Conservation (phyloP, 768 basidiomycete species). For the Naganishia kalamii region DNA sequence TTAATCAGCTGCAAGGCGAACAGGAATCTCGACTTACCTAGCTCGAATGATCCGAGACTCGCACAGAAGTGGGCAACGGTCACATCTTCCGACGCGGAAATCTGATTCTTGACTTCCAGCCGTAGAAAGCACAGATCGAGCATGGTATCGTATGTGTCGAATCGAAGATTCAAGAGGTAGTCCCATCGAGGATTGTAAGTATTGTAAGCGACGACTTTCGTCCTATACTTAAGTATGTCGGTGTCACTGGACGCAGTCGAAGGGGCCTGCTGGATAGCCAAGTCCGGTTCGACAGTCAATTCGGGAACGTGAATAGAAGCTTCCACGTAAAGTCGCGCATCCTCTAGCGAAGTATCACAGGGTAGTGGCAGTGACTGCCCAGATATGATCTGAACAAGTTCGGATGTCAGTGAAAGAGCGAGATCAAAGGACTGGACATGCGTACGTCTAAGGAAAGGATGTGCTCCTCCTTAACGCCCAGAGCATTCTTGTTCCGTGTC, state of each 20-base stretch:
- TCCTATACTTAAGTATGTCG: constrained; percentile 47
- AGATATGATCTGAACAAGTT: constrained; percentile 58
- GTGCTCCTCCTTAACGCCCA: constrained; percentile 56
- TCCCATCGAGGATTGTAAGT: constrained; percentile 92
- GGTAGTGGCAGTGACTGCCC: constrained; percentile 81
- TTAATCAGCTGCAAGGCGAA: not conserved
- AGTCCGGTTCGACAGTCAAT: constrained; percentile 4
- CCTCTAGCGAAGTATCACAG: constrained; percentile 56
- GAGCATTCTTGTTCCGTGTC: constrained; percentile 57
- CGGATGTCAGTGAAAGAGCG: not conserved
- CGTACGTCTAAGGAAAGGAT: constrained; percentile 61
- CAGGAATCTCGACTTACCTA: constrained; percentile 53
- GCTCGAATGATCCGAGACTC: constrained; percentile 63
- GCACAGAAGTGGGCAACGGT: constrained; percentile 69
- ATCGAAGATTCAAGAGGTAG: constrained; percentile 58
- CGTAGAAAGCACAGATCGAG: constrained; percentile 75
- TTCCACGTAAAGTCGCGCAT: constrained; percentile 56
- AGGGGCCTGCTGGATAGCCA: not conserved
- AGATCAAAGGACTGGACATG: not conserved
- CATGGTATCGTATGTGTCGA: constrained; percentile 58
- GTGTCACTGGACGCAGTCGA: constrained; percentile 16
- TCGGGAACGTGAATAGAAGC: constrained; percentile 71
- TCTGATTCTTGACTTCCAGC: constrained; percentile 68
- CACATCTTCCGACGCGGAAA: constrained; percentile 54
- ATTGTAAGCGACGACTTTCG: constrained; percentile 68